A percentile compares a stretch with the other conserved stretches of the same genome.
Evolutionary conservation across 805 yeast genomes (phyloP).

Genomic region (Cyberlindnera bimundalis): DNA sequence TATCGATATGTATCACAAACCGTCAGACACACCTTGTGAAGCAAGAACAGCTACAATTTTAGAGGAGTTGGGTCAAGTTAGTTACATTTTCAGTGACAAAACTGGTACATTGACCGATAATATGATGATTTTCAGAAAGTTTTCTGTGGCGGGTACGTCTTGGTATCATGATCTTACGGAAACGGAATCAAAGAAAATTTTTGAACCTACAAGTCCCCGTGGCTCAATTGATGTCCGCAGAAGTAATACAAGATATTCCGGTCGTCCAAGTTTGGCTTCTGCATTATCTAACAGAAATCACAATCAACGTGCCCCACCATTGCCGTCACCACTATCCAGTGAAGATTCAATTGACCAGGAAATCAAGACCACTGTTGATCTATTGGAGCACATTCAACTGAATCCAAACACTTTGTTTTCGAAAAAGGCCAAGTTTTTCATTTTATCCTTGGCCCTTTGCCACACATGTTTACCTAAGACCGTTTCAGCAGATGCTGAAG

Average conservation of each 20-base stretch:
- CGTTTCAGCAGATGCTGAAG: conserved; percentile 34
- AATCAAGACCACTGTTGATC: conserved; percentile 56
- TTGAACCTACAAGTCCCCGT: conserved; percentile 18
- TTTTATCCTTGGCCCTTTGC: conserved; percentile 80
- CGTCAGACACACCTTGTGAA: conserved; percentile 86
- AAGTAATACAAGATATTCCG: conserved; percentile 40
- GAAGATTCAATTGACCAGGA: conserved; percentile 4
- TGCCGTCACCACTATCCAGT: neutral
- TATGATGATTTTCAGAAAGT: conserved; percentile 85
- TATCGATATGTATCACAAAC: conserved; percentile 88
- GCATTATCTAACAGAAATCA: conserved; percentile 24
- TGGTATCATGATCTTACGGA: conserved; percentile 78
- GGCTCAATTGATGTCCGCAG: conserved; percentile 39
- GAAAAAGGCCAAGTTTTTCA: conserved; percentile 70
- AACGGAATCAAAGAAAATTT: conserved; percentile 13
- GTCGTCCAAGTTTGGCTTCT: conserved; percentile 59
- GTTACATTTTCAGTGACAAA: conserved; percentile 91
- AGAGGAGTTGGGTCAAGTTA: conserved; percentile 96
- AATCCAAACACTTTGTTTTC: conserved; percentile 72
- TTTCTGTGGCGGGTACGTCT: conserved; percentile 82
- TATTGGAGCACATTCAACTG: conserved; percentile 65
- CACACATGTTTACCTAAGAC: conserved; percentile 84
- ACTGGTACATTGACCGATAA: conserved; percentile 97
- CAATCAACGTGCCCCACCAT: neutral
- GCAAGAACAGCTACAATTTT: conserved; percentile 93